phyloP scores from a whole-genome alignment of 2,329 filamentous ascomycete genomes.

The Scedosporium apiospermum region DNA sequence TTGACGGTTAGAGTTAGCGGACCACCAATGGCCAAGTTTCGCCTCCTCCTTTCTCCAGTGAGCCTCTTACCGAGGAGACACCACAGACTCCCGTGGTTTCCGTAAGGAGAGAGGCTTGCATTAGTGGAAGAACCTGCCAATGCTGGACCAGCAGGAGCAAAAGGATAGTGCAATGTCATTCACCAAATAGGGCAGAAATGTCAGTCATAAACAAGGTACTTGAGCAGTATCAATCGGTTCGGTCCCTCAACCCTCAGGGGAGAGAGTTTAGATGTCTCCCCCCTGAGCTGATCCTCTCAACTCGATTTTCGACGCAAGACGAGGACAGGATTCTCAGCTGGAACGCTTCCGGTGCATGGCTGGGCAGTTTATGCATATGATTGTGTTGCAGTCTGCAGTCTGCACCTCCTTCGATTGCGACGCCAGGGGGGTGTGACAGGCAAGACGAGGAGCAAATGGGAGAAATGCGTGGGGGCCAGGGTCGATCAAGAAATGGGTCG shows the following conservation, averaged over 20 bases:
- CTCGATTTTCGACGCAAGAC: neutral
- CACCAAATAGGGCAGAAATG: too few species aligned
- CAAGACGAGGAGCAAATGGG: neutral
- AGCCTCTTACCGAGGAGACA: too few species aligned
- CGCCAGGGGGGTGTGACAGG: neutral
- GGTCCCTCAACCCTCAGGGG: neutral
- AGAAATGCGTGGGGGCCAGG: neutral
- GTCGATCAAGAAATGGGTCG: neutral
- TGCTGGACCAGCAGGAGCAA: neutral
- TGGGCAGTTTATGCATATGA: neutral
- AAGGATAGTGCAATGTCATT: neutral
- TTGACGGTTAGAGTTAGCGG: neutral
- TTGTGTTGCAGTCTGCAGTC: neutral
- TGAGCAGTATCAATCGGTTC: neutral
- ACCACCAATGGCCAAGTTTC: too few species aligned
- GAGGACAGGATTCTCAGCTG: neutral
- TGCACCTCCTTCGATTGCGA: neutral
- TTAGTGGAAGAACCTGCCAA: neutral
- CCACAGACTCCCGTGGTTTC: too few species aligned
- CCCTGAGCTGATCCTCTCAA: neutral
- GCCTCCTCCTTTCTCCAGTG: too few species aligned
- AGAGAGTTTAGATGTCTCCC: too few species aligned
- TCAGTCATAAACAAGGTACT: too few species aligned
- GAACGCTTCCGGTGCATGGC: neutral
- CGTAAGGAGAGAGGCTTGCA: neutral